Percentiles rank a stretch among this genome's conserved stretches.
Conservation (phyloP, 208 protist genomes). For the Leptomonas pyrrhocoris region DNA sequence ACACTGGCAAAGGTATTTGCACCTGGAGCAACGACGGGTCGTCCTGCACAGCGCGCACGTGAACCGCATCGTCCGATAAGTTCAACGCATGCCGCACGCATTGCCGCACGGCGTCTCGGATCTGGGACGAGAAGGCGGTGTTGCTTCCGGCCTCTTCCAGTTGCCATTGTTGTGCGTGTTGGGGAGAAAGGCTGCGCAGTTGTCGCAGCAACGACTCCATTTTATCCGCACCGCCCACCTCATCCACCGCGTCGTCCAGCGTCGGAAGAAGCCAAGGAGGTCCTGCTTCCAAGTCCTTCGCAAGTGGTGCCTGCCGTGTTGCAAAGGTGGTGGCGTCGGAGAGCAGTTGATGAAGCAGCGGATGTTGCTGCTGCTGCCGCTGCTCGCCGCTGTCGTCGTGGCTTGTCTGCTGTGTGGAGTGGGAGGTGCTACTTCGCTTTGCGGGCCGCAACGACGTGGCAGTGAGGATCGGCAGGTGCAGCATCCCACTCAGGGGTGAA, state of each 20-base stretch:
- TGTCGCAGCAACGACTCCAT: slow-evolving; percentile 14
- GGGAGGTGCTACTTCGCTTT: background rate
- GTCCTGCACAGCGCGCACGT: background rate
- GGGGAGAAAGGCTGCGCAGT: slow-evolving; percentile 3
- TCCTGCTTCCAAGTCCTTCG: background rate
- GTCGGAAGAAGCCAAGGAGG: background rate
- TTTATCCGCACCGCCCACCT: slow-evolving; percentile 16
- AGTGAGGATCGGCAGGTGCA: slow-evolving; percentile 10
- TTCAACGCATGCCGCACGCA: background rate
- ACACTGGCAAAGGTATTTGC: background rate
- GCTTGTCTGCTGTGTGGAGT: background rate
- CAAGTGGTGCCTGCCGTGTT: too few species aligned
- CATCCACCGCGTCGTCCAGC: slow-evolving; percentile 11
- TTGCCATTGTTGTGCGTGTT: background rate
- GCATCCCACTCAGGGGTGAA: background rate
- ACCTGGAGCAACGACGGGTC: slow-evolving; percentile 6
- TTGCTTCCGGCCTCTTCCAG: too few species aligned
- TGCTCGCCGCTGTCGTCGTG: background rate
- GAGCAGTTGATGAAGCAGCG: background rate
- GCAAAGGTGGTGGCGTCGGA: background rate
- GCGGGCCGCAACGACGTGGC: slow-evolving; percentile 15
- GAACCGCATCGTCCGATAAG: background rate
- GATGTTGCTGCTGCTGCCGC: slow-evolving; percentile 1
- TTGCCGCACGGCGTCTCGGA: background rate
- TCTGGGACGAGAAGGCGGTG: too few species aligned